phyloP scores from a whole-genome alignment of 257 asterid species.

The Nicotiana otophora region DNA sequence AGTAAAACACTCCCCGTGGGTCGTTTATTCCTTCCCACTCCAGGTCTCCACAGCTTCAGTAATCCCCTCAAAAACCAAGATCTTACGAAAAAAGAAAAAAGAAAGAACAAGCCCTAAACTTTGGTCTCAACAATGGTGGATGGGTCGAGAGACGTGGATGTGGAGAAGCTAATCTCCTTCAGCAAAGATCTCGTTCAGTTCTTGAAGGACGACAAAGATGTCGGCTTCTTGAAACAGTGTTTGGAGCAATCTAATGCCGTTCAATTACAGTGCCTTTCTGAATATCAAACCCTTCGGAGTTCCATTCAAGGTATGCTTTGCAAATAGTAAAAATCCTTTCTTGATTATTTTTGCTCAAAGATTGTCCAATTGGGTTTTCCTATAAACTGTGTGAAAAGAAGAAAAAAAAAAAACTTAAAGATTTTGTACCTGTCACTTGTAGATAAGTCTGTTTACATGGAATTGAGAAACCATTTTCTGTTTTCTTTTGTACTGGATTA shows the following conservation, averaged over 20 bases:
- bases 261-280: slow-evolving; percentile 43
- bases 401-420: no score
- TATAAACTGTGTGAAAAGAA: neutral
- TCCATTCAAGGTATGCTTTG: slow-evolving; percentile 50
- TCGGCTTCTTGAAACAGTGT: slow-evolving; percentile 35
- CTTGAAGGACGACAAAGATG: slow-evolving; percentile 46
- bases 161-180: slow-evolving; percentile 40
- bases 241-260: slow-evolving; percentile 41
- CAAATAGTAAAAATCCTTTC: no score
- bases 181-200: slow-evolving; percentile 47
- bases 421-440: neutral
- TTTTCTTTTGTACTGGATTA: neutral
- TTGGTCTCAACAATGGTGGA: slow-evolving; percentile 28
- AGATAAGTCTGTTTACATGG: neutral
- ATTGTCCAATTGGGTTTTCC: neutral
- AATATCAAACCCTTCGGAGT: slow-evolving; percentile 27
- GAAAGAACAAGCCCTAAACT: neutral
- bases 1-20: no score
- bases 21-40: no score
- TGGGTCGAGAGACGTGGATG: slow-evolving; percentile 25
- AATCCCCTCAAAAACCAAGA: no score
- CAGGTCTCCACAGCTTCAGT: no score
- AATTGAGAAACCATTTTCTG: neutral
- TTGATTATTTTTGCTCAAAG: neutral
- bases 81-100: neutral